phyloP scores from a whole-genome alignment of 441 rosid genomes.

The Erysimum cheiri region DNA sequence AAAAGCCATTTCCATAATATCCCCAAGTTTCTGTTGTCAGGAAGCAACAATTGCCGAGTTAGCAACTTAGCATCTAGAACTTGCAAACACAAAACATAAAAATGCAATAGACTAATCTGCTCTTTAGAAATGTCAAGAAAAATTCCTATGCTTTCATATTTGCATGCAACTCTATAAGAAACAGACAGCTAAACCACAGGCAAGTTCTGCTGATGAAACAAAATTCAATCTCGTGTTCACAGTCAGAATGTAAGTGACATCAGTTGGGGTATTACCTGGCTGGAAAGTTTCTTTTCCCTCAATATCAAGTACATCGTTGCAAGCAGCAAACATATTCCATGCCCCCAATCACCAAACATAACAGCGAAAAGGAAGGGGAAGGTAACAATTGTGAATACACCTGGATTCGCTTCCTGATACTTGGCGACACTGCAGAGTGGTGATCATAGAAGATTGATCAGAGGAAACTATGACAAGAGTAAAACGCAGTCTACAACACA shows the following conservation, averaged over 20 bases:
- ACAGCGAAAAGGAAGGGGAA: constrained; percentile 99
- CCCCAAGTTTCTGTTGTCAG: constrained; percentile 77
- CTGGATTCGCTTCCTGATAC: constrained; percentile 98
- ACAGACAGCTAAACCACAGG: constrained; percentile 10
- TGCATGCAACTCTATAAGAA: constrained; percentile 6
- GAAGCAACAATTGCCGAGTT: constrained; percentile 23
- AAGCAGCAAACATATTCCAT: constrained; percentile 91
- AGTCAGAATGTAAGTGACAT: constrained; percentile 11
- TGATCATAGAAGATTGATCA: constrained; percentile 31
- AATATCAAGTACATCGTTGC: constrained; percentile 63
- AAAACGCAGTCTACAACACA: constrained; percentile 16
- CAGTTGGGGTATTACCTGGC: constrained; percentile 64
- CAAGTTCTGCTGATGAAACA: constrained; percentile 13
- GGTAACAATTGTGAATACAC: constrained; percentile 79
- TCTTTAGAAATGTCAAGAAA: constrained; percentile 9
- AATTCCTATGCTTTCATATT: constrained; percentile 6
- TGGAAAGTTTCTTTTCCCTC: constrained; percentile 83
- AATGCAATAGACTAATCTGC: constrained; percentile 16
- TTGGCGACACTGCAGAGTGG: constrained; percentile 78
- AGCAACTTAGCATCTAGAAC: constrained; percentile 32
- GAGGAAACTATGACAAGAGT: constrained; percentile 14
- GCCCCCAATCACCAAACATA: constrained; percentile 99
- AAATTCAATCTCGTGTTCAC: constrained; percentile 11
- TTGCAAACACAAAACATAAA: constrained; percentile 19
- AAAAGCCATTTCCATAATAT: constrained; percentile 91